These are phyloP conservation scores for Aureobasidium sp. DNA, from an alignment of 2,329 filamentous ascomycete species.

Conservation along the genomic window DNA sequence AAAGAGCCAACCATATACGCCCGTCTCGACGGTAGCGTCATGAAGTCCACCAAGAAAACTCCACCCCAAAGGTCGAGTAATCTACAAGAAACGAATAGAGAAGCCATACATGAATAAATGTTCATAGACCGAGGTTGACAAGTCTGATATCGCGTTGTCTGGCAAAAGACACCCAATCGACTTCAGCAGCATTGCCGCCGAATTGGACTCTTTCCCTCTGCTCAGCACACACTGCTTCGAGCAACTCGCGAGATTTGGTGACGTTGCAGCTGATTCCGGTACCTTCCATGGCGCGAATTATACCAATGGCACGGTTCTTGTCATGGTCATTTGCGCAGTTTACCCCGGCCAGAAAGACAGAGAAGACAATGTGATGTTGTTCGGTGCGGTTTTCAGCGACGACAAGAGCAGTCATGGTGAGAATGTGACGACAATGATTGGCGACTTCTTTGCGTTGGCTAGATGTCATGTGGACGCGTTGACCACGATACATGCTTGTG, in stretches of 20 bases:
- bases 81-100: background rate
- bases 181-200: slow-evolving; percentile 33
- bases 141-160: slow-evolving; percentile 36
- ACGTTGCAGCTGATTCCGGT: slow-evolving; percentile 42
- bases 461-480: slow-evolving; percentile 29
- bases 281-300: slow-evolving; percentile 40
- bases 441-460: slow-evolving; percentile 5
- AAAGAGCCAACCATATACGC: background rate
- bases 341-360: slow-evolving; percentile 46
- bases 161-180: slow-evolving; percentile 45
- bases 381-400: slow-evolving; percentile 5
- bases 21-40: background rate
- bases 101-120: background rate
- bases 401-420: slow-evolving; percentile 31
- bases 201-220: slow-evolving; percentile 34
- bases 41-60: background rate
- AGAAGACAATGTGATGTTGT: slow-evolving; percentile 41
- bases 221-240: slow-evolving; percentile 41
- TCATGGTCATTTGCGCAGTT: slow-evolving; percentile 32
- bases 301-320: slow-evolving; percentile 39
- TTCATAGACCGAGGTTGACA: slow-evolving; percentile 40
- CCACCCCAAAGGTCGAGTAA: background rate
- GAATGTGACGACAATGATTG: slow-evolving; percentile 33
- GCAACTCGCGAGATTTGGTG: slow-evolving; percentile 34
- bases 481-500: slow-evolving; percentile 44